These are phyloP conservation scores for Myxozyma geophila DNA, from an alignment of 805 yeast species.

Conservation along the genomic window DNA sequence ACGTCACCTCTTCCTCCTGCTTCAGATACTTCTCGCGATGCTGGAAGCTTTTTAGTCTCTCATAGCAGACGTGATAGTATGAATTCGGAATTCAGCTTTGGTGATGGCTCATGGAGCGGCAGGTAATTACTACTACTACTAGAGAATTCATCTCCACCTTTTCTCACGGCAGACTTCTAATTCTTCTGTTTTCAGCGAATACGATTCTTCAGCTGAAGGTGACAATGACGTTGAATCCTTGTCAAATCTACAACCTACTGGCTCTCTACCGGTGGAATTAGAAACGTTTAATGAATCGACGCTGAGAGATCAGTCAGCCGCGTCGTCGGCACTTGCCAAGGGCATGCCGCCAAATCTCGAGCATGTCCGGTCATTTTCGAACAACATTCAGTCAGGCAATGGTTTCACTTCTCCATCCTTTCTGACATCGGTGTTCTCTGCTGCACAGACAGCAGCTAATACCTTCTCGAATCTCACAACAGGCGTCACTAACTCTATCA, in stretches of 20 bases:
- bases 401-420: constrained; percentile 12
- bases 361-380: not conserved
- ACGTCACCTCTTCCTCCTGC: not conserved
- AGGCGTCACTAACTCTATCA: constrained; percentile 5
- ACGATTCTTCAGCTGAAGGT: constrained; percentile 7
- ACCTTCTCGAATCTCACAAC: constrained; percentile 39
- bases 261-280: constrained; percentile 4
- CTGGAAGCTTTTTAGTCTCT: not conserved
- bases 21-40: not conserved
- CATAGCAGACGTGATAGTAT: constrained; percentile 4
- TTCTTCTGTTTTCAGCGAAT: constrained; percentile 6
- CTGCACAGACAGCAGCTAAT: constrained; percentile 43
- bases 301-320: not conserved
- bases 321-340: not conserved
- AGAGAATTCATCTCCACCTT: not conserved
- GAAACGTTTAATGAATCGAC: not conserved
- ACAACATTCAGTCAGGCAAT: not conserved
- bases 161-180: not conserved
- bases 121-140: constrained; percentile 11
- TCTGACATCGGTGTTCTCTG: constrained; percentile 37
- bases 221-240: not conserved
- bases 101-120: constrained; percentile 20
- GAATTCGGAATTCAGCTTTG: constrained; percentile 10
- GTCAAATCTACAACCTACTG: constrained; percentile 3
- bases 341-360: not conserved